These are phyloP conservation scores for Eutypella sp. DNA, from an alignment of 2,329 filamentous ascomycete species.

Conservation along the genomic window DNA sequence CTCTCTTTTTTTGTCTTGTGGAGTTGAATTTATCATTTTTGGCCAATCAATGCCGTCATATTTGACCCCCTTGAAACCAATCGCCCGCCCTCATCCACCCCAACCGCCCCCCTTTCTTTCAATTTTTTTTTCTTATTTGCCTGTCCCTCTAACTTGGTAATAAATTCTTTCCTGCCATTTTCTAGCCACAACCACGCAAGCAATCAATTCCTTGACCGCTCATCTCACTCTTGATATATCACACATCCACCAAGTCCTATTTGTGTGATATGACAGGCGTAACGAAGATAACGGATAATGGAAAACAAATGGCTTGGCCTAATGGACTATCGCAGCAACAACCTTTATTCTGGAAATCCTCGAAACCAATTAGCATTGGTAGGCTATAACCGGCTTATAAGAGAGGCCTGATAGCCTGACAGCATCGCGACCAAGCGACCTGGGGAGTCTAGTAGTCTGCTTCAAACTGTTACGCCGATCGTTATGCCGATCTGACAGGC, in stretches of 20 bases:
- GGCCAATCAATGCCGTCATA: background rate
- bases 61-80: background rate
- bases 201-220: slow-evolving; percentile 1
- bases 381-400: no score
- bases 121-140: background rate
- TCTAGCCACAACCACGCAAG: no score
- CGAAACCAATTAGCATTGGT: no score
- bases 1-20: background rate
- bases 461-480: background rate
- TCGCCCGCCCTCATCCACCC: background rate
- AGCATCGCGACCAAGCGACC: no score
- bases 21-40: background rate
- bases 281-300: background rate
- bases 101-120: background rate
- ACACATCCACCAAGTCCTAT: background rate
- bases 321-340: no score
- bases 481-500: background rate
- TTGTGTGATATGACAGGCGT: background rate
- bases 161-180: no score
- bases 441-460: no score
- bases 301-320: background rate
- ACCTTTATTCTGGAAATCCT: no score
- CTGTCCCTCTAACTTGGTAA: no score
- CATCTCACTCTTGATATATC: background rate
- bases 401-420: no score